A percentile compares a stretch with the other conserved stretches of the same genome.
phyloP scores from a whole-genome alignment of 2,329 filamentous ascomycete genomes.

The Byssochlamys sp. region DNA sequence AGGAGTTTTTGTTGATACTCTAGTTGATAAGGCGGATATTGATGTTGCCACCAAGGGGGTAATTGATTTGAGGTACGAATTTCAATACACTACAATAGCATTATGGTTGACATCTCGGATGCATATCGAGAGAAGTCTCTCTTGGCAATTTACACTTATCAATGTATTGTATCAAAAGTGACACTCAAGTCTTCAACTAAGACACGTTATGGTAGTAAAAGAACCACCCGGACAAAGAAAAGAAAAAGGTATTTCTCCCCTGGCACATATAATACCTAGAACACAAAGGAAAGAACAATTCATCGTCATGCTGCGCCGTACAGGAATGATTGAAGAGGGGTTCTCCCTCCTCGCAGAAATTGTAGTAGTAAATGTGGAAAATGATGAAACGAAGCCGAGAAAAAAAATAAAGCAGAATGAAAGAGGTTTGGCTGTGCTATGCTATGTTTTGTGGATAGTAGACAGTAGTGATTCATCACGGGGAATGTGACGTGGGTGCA shows the following conservation, averaged over 20 bases:
- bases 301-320: not conserved
- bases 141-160: no score
- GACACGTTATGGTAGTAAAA: not conserved
- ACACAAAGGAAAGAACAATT: not conserved
- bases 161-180: no score
- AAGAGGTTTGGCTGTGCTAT: not conserved
- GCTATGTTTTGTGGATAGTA: not conserved
- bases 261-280: not conserved
- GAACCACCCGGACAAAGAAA: not conserved
- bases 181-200: not conserved
- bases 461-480: not conserved
- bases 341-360: not conserved
- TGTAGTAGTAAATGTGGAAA: not conserved
- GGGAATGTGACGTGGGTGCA: not conserved
- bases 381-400: not conserved
- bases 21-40: no score
- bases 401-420: not conserved
- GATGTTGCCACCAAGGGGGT: no score
- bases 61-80: no score
- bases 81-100: no score
- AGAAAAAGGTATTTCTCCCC: not conserved
- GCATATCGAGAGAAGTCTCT: no score
- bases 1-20: not conserved
- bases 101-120: no score
- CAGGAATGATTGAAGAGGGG: not conserved